Evolutionary conservation across 192 early-diverging fungal genomes (phyloP), one percentile per base, ranked within the genome.

Genomic region (Podochytrium sp.): DNA sequence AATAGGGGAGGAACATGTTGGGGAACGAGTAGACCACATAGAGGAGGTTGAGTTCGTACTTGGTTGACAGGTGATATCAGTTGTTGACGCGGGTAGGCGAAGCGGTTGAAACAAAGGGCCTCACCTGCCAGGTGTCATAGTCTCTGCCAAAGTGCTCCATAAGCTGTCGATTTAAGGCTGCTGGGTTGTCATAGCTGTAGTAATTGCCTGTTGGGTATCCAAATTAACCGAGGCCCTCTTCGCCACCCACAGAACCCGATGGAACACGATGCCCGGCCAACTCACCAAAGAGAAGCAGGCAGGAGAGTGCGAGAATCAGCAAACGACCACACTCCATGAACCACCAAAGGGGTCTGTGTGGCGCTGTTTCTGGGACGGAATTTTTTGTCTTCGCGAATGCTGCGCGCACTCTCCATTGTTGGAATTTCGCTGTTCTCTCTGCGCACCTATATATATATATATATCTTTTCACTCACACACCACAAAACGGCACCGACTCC

Each of bases 1-100:
- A 42, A 63, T 87, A 82, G 14, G 90, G 90, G 12, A 90, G 71
- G 69, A 91, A 80, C 63, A 91, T 85, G 76, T 91, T 91, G 29
- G 90, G 88, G 27, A 89, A 71, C 6, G 87, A 84, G 74, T 90
- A 91, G 27, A 88, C 75, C 0, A 85, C 79, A 51, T 90, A 90
- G 23, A 90, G 76, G 47, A 89, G 75, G 40, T 88, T 86, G 52
- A 89, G 73, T 30, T 85, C 80, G 69, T 84, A 89, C 79, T 88
- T 80, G 32, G 37, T 40, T 14, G 18, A 35, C 74, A 81, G 43
- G 61, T 32, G 29, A 29, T 27, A 14, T 39, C 14, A 0, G 37
- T 18, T 39, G 16, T 35, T 39, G 33, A 2, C 20, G 1, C 61
- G 64, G 50, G 34, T 23, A 35, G 34, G 20, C 30, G 30, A 47